Base-by-base conservation (phyloP, 192 early-diverging fungal species). In the Pecoramyces ruminantium region DNA sequence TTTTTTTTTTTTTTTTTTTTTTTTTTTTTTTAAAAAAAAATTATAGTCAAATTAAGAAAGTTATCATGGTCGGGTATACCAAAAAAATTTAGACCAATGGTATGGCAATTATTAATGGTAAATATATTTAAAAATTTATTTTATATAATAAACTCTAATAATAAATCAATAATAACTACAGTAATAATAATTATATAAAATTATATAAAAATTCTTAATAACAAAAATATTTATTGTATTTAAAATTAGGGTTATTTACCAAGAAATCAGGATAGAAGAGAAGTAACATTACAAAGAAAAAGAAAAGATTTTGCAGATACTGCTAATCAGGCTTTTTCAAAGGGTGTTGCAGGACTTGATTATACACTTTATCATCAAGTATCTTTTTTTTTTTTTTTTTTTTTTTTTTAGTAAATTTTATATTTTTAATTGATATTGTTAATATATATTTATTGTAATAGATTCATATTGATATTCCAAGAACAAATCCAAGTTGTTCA, bases 21-120 rank as follows among this genome's bases (percentile, higher is more conserved):
- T n/a, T n/a, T n/a, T n/a, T n/a, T n/a, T n/a, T n/a, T n/a, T n/a
- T n/a, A n/a, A n/a, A n/a, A n/a, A 25, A 38, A 25, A 25, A 28
- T 34, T 78, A 15, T 67, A 88, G 87, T 86, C 38, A 90, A 90
- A 67, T 87, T 99, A 29, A 89, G 93, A 29, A 92, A 92, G 83
- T 86, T 97, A 29, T 93, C 93, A 86, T 99, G 97, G 97, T 91
- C 92, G 38, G 97, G 97, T 0, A 94, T 99, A 30, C 97, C 97
- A 0, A 87, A 89, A 29, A 89, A 94, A 80, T 91, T 94, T 79
- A 91, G 97, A 0, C 87, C 94, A 21, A 94, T 93, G 58, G 92
- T 95, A 6, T 99, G 97, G 97, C 96, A 96, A 78, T 83, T 99
- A 21, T 87, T 99, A 77, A 92, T 98, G 87, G 93, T 92, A 83